Evolutionary conservation across 768 basidiomycete genomes (phyloP).

Genomic region (Daedaleopsis sinensis): DNA sequence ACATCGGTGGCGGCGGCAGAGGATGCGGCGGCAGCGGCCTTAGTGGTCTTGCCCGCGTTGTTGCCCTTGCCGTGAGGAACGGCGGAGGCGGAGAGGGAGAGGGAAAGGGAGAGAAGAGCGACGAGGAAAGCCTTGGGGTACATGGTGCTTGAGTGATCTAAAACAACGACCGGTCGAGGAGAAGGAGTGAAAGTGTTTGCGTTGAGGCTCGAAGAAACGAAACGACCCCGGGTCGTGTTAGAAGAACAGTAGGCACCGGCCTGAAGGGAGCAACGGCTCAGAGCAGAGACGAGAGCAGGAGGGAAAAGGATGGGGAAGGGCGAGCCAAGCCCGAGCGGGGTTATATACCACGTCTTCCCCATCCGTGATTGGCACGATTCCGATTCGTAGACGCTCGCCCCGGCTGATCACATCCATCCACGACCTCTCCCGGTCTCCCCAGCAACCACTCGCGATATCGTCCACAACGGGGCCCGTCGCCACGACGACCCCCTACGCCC

Average conservation of each 20-base stretch:
- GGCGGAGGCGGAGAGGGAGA: constrained; percentile 40
- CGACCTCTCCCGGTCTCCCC: constrained; percentile 7
- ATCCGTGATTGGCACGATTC: constrained; percentile 13
- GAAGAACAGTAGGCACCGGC: constrained; percentile 50
- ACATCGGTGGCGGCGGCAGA: background rate
- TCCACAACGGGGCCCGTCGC: constrained; percentile 14
- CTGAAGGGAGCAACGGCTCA: constrained; percentile 24
- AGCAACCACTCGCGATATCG: constrained; percentile 16
- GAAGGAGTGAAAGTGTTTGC: constrained; percentile 35
- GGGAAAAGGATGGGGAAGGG: constrained; percentile 19
- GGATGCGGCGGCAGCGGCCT: background rate
- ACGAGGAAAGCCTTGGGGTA: constrained; percentile 43
- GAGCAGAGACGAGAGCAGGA: constrained; percentile 29
- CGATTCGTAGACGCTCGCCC: background rate
- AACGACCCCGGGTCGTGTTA: constrained; percentile 60
- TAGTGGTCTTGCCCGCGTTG: background rate
- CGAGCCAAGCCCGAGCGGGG: constrained; percentile 5
- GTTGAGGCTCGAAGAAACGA: constrained; percentile 41
- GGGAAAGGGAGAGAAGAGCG: constrained; percentile 43
- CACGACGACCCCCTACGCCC: constrained; percentile 8
- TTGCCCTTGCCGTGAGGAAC: constrained; percentile 20
- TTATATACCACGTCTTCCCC: constrained; percentile 15
- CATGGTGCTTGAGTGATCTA: constrained; percentile 38
- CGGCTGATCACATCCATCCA: background rate
- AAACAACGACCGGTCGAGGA: constrained; percentile 25